A percentile compares a stretch with the other conserved stretches of the same genome.
Conservation (phyloP, 2,329 filamentous ascomycete species). For the Xylaria polymorpha region DNA sequence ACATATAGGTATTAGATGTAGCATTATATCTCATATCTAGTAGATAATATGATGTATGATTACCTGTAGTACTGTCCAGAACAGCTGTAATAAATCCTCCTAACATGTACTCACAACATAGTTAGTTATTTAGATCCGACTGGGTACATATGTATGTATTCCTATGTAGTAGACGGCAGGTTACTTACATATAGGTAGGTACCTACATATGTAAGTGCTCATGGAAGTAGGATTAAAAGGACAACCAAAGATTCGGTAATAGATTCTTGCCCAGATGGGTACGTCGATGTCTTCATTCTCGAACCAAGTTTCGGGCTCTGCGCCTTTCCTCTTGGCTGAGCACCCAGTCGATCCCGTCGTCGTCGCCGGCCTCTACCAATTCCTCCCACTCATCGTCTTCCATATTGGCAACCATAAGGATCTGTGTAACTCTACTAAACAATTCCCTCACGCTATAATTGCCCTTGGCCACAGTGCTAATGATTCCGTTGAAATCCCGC, state of each 20-base stretch:
- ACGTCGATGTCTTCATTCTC: slow-evolving; percentile 38
- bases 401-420: slow-evolving; percentile 80
- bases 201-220: neutral
- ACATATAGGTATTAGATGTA: too few species aligned
- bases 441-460: slow-evolving; percentile 75
- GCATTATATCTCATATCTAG: too few species aligned
- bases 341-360: slow-evolving; percentile 71
- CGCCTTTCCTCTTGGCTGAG: slow-evolving; percentile 71
- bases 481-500: slow-evolving; percentile 76
- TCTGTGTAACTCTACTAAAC: slow-evolving; percentile 75
- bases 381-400: slow-evolving; percentile 86
- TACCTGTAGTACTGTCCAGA: too few species aligned
- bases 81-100: too few species aligned
- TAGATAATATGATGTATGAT: too few species aligned
- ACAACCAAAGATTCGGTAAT: neutral
- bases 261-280: neutral
- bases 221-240: neutral
- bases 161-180: neutral
- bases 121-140: neutral
- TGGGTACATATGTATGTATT: neutral
- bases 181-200: too few species aligned
- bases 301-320: slow-evolving; percentile 71
- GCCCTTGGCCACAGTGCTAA: slow-evolving; percentile 67
- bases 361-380: slow-evolving; percentile 58
- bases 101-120: neutral